These are phyloP conservation scores for Aurantiochytrium sp. DNA, from an alignment of 108 stramenopile genomes.

Conservation along the genomic window DNA sequence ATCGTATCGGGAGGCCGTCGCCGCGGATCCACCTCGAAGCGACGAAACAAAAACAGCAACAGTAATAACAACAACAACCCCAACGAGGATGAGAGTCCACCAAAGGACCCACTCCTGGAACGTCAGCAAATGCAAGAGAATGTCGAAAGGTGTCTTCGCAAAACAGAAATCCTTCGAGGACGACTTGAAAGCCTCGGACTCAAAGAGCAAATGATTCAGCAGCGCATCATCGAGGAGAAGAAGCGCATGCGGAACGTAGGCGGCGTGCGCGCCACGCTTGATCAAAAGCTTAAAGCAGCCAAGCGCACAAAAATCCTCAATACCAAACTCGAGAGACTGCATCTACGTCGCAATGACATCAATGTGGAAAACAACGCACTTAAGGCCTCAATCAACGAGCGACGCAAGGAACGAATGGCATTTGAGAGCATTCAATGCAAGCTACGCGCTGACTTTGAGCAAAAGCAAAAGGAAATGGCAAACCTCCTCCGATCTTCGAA, in stretches of 20 bases:
- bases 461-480: neutral
- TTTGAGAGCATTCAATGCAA: neutral
- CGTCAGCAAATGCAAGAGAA: neutral
- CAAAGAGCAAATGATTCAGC: neutral
- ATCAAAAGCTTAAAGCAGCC: neutral
- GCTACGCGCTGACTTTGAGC: neutral
- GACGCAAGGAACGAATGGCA: neutral
- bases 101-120: neutral
- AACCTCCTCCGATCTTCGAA: neutral
- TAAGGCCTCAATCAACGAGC: neutral
- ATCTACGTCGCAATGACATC: neutral
- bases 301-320: neutral
- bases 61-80: neutral
- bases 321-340: neutral
- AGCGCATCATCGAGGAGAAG: constrained; percentile 11
- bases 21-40: neutral
- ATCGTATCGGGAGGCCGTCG: neutral
- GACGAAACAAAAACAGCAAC: neutral
- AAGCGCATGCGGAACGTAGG: neutral
- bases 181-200: neutral
- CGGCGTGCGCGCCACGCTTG: neutral
- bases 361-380: neutral
- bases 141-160: neutral
- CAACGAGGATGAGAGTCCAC: neutral
- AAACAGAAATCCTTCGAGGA: neutral